phyloP scores from a whole-genome alignment of 139 green algal species.

The Astrephomene gubernaculifera region DNA sequence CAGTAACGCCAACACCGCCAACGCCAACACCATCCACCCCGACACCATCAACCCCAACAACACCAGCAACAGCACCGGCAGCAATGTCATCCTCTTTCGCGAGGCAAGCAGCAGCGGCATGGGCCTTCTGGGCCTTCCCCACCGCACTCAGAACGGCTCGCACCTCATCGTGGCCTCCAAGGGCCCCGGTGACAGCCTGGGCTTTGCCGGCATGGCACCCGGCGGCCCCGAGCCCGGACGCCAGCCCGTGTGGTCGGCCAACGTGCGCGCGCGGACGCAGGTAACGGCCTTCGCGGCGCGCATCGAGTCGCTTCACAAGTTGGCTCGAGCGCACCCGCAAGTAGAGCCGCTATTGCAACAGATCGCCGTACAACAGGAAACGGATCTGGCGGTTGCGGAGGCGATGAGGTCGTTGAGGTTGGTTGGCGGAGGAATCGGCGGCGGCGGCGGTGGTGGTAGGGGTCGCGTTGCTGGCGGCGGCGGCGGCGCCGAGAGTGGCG shows the following conservation, averaged over 20 bases:
- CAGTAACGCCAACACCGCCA: too few species aligned
- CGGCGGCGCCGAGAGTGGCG: too few species aligned
- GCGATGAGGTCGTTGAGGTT: constrained; percentile 55
- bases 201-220: constrained; percentile 27
- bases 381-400: constrained; percentile 60
- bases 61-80: too few species aligned
- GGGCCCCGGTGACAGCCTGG: constrained; percentile 61
- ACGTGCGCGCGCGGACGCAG: constrained; percentile 45
- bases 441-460: not conserved
- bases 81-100: too few species aligned
- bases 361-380: constrained; percentile 58
- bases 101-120: constrained; percentile 9
- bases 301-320: constrained; percentile 36
- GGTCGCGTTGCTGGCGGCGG: too few species aligned
- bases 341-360: constrained; percentile 54
- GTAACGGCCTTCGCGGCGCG: constrained; percentile 42
- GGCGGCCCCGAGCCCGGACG: not conserved
- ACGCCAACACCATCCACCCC: too few species aligned
- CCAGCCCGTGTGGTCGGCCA: constrained; percentile 45
- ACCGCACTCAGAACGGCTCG: not conserved
- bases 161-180: constrained; percentile 52
- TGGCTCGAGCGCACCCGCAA: constrained; percentile 45
- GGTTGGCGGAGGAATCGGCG: not conserved
- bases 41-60: too few species aligned
- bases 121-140: not conserved